Percentiles rank a stretch among this genome's conserved stretches.
Evolutionary conservation across 805 yeast genomes (phyloP).

Genomic region (Candida takata): DNA sequence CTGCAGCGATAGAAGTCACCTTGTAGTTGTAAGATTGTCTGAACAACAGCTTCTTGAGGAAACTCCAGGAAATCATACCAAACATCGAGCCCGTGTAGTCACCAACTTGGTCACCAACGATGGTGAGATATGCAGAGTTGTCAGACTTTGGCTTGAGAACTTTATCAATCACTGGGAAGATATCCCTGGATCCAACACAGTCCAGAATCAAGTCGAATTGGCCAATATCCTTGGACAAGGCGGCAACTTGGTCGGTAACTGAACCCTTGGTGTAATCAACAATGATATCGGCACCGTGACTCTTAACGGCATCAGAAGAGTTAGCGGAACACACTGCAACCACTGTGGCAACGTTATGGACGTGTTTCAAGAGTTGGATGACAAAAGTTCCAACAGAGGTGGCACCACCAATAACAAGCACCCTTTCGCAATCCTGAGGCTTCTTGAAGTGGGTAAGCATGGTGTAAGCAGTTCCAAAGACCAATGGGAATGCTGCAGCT

Average conservation of each 20-base stretch:
- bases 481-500: constrained; percentile 61
- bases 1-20: constrained; percentile 9
- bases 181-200: constrained; percentile 51
- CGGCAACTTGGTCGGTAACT: constrained; percentile 25
- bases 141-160: constrained; percentile 40
- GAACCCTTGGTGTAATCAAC: constrained; percentile 50
- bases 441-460: constrained; percentile 27
- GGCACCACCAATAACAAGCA: constrained; percentile 67
- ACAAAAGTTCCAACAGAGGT: constrained; percentile 58
- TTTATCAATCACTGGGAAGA: constrained; percentile 35
- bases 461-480: constrained; percentile 54
- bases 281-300: constrained; percentile 50
- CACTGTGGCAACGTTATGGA: constrained; percentile 40
- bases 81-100: constrained; percentile 18
- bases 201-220: constrained; percentile 60
- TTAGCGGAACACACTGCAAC: constrained; percentile 49
- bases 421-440: constrained; percentile 37
- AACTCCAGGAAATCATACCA: constrained; percentile 7
- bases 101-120: constrained; percentile 47
- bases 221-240: constrained; percentile 20
- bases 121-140: constrained; percentile 44
- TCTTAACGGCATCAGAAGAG: constrained; percentile 36
- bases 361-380: constrained; percentile 48
- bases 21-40: constrained; percentile 24
- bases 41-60: constrained; percentile 11